Percentiles rank a stretch among this genome's conserved stretches.
Evolutionary conservation across 495 filamentous ascomycete genomes (phyloP).

Genomic region (Astrocystis sublimbata): DNA sequence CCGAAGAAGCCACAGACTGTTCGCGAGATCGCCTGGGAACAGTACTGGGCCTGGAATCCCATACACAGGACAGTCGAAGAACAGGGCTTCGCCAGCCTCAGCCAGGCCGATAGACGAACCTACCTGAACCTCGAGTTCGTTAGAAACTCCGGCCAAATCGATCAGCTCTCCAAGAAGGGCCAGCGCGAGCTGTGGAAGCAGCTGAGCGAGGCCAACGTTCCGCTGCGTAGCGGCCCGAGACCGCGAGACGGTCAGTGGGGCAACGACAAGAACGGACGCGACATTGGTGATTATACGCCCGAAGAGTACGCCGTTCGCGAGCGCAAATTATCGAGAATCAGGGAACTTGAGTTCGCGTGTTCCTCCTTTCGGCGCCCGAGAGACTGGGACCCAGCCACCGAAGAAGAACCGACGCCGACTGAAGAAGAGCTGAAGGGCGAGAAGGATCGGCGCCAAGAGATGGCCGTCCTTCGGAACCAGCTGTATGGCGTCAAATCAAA

Average conservation of each 20-base stretch:
- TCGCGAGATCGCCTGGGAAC: constrained; percentile 37
- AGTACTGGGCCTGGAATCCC: constrained; percentile 40
- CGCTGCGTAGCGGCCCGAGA: constrained; percentile 35
- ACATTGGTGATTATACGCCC: constrained; percentile 41
- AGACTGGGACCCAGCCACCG: constrained; percentile 11
- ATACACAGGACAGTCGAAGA: constrained; percentile 35
- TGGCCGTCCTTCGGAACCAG: constrained; percentile 42
- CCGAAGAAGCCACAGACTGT: constrained; percentile 31
- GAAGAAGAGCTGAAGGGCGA: constrained; percentile 50
- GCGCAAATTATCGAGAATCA: constrained; percentile 31
- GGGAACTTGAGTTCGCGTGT: constrained; percentile 31
- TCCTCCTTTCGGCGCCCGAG: constrained; percentile 28
- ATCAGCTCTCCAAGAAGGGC: constrained; percentile 40
- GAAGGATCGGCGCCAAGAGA: constrained; percentile 41
- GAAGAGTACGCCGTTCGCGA: constrained; percentile 39
- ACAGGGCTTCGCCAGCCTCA: constrained; percentile 37
- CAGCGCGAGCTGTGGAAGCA: constrained; percentile 53
- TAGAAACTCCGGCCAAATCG: constrained; percentile 29
- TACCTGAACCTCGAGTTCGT: constrained; percentile 37
- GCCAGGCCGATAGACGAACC: constrained; percentile 38
- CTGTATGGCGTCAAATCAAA: constrained; percentile 47
- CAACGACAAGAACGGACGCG: constrained; percentile 41
- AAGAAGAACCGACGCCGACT: constrained; percentile 29
- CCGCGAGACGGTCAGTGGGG: constrained; percentile 40
- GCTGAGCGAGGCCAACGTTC: constrained; percentile 47